Evolutionary conservation across 2,329 filamentous ascomycete genomes (phyloP).

Genomic region (Diaporthe sp.): DNA sequence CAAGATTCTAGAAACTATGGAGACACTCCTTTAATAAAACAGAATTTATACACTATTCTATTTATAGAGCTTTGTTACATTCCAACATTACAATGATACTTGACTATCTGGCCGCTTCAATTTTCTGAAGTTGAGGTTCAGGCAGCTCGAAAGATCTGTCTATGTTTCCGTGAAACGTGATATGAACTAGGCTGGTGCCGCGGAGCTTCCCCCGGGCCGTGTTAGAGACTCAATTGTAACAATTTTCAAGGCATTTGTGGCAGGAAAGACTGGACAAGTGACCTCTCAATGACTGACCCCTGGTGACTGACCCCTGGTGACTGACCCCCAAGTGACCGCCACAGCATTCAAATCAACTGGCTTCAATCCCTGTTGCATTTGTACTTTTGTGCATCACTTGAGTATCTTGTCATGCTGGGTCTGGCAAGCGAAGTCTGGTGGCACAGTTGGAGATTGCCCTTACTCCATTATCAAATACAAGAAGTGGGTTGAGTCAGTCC

Average conservation of each 20-base stretch:
- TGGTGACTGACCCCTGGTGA: too few relatives aligned
- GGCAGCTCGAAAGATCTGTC: too few relatives aligned
- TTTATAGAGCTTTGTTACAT: background rate
- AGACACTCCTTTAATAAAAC: slow-evolving; percentile 18
- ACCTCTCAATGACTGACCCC: too few relatives aligned
- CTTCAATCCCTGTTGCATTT: background rate
- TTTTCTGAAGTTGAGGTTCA: background rate
- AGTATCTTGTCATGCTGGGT: background rate
- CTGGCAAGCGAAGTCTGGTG: background rate
- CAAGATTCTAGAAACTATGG: background rate
- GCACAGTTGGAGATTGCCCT: background rate
- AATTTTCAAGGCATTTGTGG: background rate
- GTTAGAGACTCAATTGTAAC: background rate
- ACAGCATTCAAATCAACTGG: background rate
- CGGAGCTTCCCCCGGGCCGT: background rate
- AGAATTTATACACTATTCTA: background rate
- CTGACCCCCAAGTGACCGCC: too few relatives aligned
- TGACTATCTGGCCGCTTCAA: background rate
- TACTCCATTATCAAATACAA: too few relatives aligned
- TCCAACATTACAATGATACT: background rate
- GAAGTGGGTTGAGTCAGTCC: background rate
- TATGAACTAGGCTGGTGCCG: background rate
- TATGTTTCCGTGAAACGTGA: too few relatives aligned
- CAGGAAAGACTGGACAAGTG: too few relatives aligned
- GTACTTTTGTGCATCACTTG: background rate